A percentile compares a stretch with the other conserved stretches of the same genome.
Evolutionary conservation across 2,329 filamentous ascomycete species (phyloP).

Genomic region (Hypoxylon sp.): DNA sequence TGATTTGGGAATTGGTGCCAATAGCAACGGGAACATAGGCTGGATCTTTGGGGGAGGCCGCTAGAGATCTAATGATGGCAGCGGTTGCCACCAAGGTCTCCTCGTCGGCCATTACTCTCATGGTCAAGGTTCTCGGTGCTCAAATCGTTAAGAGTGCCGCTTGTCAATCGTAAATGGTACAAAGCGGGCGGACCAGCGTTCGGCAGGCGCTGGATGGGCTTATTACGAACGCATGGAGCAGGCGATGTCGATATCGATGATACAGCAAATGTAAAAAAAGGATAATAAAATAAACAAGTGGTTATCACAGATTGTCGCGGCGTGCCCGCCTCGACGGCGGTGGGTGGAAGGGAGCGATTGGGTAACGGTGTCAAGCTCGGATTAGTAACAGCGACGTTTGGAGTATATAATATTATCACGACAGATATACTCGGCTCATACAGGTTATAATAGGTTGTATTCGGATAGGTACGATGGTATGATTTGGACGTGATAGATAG

Average conservation of each 20-base stretch:
- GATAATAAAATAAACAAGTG: constrained; percentile 25
- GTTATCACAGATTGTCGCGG: constrained; percentile 45
- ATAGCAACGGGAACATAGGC: constrained; percentile 58
- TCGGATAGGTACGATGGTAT: constrained; percentile 24
- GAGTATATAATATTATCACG: constrained; percentile 30
- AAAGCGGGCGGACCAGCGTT: constrained; percentile 44
- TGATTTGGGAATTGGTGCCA: constrained; percentile 67
- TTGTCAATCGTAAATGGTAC: constrained; percentile 26
- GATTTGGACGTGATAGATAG: constrained; percentile 31
- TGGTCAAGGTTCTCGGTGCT: constrained; percentile 30
- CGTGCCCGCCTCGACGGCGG: constrained; percentile 46
- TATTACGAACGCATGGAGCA: constrained; percentile 51
- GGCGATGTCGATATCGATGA: constrained; percentile 31
- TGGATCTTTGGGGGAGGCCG: constrained; percentile 60
- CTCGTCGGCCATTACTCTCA: constrained; percentile 66
- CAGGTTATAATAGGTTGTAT: constrained; percentile 26
- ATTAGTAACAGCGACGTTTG: constrained; percentile 21
- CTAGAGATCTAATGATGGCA: constrained; percentile 68
- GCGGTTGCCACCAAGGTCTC: constrained; percentile 68
- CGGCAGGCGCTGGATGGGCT: constrained; percentile 45
- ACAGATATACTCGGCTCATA: constrained; percentile 25
- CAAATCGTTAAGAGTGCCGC: constrained; percentile 29
- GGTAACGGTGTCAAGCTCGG: constrained; percentile 28
- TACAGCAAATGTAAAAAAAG: constrained; percentile 26
- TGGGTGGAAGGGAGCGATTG: constrained; percentile 41